phyloP scores from a whole-genome alignment of 2,329 filamentous ascomycete species.

The Epichloe coenophiala region DNA sequence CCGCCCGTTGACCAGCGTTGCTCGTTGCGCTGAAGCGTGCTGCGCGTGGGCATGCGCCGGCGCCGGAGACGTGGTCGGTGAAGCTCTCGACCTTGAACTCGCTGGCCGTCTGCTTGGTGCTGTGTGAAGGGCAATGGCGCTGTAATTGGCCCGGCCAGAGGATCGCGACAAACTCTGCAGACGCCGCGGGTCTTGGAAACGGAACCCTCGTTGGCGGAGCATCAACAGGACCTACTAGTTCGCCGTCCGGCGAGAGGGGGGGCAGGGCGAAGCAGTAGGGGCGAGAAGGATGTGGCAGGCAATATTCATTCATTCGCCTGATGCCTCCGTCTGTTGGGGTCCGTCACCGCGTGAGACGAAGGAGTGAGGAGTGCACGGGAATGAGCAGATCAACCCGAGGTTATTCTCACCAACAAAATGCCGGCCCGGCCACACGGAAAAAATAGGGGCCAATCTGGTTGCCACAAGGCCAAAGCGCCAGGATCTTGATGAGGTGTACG shows the following conservation, averaged over 20 bases:
- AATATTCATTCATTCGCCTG: background rate
- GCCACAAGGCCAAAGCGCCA: background rate
- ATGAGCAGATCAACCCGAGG: slow-evolving; percentile 1
- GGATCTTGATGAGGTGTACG: background rate
- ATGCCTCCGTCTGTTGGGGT: too few species aligned
- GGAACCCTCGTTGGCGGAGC: slow-evolving; percentile 1
- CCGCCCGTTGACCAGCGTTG: background rate
- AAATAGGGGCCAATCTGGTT: background rate
- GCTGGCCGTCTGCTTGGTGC: background rate
- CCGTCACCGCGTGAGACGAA: too few species aligned
- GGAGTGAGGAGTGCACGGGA: background rate
- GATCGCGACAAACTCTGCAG: slow-evolving; percentile 5
- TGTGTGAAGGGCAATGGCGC: background rate
- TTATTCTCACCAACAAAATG: background rate
- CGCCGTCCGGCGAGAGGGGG: background rate
- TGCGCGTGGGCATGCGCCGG: background rate
- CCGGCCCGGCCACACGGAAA: background rate
- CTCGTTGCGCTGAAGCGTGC: background rate
- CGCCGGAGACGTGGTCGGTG: background rate
- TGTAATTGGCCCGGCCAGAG: slow-evolving; percentile 7
- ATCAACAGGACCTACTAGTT: slow-evolving; percentile 1
- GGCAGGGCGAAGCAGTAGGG: background rate
- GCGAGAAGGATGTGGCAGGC: background rate
- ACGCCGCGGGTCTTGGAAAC: slow-evolving; percentile 4
- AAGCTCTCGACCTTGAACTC: background rate